Conservation (phyloP, 1,139 yeast genomes). For the Sugiyamaella sp. region DNA sequence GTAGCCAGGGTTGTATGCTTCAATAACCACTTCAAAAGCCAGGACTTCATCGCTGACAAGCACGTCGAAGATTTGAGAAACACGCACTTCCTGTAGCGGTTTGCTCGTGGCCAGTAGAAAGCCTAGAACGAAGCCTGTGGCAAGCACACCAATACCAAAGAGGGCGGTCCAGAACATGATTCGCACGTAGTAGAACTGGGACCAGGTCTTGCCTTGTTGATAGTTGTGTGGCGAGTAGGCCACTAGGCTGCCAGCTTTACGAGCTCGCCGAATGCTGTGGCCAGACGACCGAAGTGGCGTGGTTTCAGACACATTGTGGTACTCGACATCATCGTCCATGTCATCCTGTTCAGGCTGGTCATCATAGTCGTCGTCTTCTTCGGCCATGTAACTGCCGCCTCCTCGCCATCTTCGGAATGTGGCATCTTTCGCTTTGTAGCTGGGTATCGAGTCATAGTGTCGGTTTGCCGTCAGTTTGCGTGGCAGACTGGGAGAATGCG, state of each 20-base stretch:
- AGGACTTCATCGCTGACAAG: conserved; percentile 84
- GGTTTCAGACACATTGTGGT: conserved; percentile 37
- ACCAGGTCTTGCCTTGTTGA: conserved; percentile 30
- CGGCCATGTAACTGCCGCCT: conserved; percentile 24
- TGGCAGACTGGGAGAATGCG: conserved; percentile 1
- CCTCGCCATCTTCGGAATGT: conserved; percentile 37
- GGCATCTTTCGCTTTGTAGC: conserved; percentile 41
- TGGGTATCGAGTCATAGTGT: conserved; percentile 33
- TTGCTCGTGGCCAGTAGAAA: conserved; percentile 85
- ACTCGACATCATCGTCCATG: conserved; percentile 39
- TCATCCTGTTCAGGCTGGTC: conserved; percentile 33
- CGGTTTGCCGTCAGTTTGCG: conserved; percentile 1
- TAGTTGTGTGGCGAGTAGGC: conserved; percentile 43
- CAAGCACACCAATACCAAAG: conserved; percentile 36
- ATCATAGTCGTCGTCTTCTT: conserved; percentile 36
- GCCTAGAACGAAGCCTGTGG: conserved; percentile 76
- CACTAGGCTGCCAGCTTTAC: conserved; percentile 32
- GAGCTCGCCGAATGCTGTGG: conserved; percentile 29
- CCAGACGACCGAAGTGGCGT: conserved; percentile 38
- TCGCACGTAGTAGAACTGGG: conserved; percentile 35
- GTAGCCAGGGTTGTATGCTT: conserved; percentile 86
- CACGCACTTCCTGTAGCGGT: conserved; percentile 69
- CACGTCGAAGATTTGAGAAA: conserved; percentile 65
- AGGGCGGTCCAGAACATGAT: conserved; percentile 38
- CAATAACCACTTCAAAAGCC: conserved; percentile 73